Conservation (phyloP, 2,329 filamentous ascomycete genomes). For the Sporothrix luriei region DNA sequence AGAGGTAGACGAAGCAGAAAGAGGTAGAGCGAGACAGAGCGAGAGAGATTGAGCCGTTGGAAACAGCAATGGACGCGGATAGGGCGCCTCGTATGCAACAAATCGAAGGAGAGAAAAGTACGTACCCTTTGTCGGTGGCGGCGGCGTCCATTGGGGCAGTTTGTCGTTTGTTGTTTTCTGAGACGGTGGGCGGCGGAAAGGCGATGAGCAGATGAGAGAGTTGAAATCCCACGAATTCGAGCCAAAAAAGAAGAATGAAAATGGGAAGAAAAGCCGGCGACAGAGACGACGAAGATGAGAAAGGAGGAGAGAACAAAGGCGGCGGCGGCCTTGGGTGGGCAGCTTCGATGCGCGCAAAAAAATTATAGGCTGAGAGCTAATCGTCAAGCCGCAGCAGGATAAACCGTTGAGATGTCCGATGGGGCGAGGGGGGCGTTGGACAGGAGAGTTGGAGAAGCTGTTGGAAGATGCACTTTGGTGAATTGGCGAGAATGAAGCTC, state of each 20-base stretch:
- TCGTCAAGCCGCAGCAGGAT: conserved; percentile 15
- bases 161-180: background rate
- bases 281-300: conserved; percentile 15
- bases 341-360: conserved; percentile 17
- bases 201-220: background rate
- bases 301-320: background rate
- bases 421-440: background rate
- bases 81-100: background rate
- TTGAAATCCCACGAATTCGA: background rate
- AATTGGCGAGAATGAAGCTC: conserved; percentile 15
- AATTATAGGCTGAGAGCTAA: conserved; percentile 14
- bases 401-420: conserved; percentile 17
- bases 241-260: background rate
- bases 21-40: background rate
- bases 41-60: conserved; percentile 2
- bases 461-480: background rate
- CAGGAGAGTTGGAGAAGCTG: conserved; percentile 9
- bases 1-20: conserved; percentile 19
- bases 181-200: background rate
- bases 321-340: background rate
- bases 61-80: conserved; percentile 1
- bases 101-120: conserved; percentile 14
- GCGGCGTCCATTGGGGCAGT: conserved; percentile 17
- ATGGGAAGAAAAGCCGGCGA: conserved; percentile 1
- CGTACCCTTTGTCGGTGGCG: conserved; percentile 16